Base-by-base conservation (phyloP, 108 stramenopile genomes). In the Nitzschia inconspicua region DNA sequence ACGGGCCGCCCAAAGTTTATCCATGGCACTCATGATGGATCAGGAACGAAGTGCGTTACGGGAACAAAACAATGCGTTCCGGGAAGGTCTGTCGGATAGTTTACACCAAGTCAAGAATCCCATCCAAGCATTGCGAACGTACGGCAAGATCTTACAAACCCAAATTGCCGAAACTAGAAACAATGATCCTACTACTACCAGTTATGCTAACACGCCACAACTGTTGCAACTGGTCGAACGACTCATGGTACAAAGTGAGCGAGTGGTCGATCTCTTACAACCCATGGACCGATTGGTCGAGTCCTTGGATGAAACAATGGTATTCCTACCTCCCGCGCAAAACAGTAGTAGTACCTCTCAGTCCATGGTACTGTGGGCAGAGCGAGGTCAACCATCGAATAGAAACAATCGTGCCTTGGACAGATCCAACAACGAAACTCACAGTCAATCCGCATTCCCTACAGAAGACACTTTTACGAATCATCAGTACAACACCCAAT, bases 71-170 rank as follows among this genome's bases (percentile, higher is more conserved):
- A 75, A 83, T 3, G 49, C 61, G 40, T 59, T 90, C 27, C 66
- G 69, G 29, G 51, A 75, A 18, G 72, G 84, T 4, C 65, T 93
- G 49, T 83, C 87, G 0, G 82, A 93, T 56, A 75, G 73, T 37
- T 57, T 93, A 32, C 92, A 93, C 69, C 92, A 93, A 60, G 77
- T 93, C n/a, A 93, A 90, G 70, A 90, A 88, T 72, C 92, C 92
- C 0, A 23, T 93, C 23, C 92, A 93, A 65, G 92, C 92, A 1
- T 57, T 93, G 41, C 49, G 88, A 44, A 90, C 92, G 5, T 93
- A 80, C 73, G 79, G 83, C 3, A 93, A 89, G 61, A 68, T 93
- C 16, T 51, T 93, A 47, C 86, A 88, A 50, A 74, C 84, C 29
- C 74, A 79, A 32, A 57, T 93, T 44, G 91, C 81, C 1, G 71